Evolutionary conservation across 345 rosid genomes (phyloP), one percentile per base, ranked within the genome.

Genomic region (Cardamine occulta): DNA sequence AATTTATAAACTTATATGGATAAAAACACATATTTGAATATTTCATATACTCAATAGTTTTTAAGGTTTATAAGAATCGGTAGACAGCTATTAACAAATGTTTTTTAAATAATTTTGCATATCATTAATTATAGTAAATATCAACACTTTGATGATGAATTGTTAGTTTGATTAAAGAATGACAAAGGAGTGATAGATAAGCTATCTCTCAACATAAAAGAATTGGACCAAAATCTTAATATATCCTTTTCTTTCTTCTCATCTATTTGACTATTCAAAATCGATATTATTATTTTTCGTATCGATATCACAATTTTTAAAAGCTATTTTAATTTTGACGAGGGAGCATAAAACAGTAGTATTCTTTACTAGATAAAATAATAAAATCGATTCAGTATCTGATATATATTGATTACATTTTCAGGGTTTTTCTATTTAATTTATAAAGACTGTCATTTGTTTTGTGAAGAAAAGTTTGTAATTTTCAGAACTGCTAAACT

Each of bases 151-250:
- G 28, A 61, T 61, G 40, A 37, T 62, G 52, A 40, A 28, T 13
- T 19, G 66, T 55, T 29, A 10, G 26, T 64, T 54, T 64, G 24
- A 23, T 64, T 54, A 64, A 65, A 54, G 47, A 64, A 44, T 54
- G 47, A 56, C 26, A 55, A 39, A 21, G 65, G 44, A 63, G 56
- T 65, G 56, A 55, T 44, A 31, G 35, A 31, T 74, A 64, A 74
- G 65, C 63, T 12, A 52, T 42, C 47, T 44, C 54, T 63, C 26
- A 65, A 64, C 47, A 28, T 31, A 54, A 19, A 19, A 19, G 77
- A 73, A 14, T 31, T 74, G 72, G 71, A 74, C 71, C 57, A 4
- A 13, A 74, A 54, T 55, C 65, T 10, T 14, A 55, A 45, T 12
- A 21, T 35, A n/a, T 45, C 66, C 31, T 18, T 66, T 65, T 74